Evolutionary conservation across 2,329 filamentous ascomycete species (phyloP).

Genomic region (Nectriaceae sp.): DNA sequence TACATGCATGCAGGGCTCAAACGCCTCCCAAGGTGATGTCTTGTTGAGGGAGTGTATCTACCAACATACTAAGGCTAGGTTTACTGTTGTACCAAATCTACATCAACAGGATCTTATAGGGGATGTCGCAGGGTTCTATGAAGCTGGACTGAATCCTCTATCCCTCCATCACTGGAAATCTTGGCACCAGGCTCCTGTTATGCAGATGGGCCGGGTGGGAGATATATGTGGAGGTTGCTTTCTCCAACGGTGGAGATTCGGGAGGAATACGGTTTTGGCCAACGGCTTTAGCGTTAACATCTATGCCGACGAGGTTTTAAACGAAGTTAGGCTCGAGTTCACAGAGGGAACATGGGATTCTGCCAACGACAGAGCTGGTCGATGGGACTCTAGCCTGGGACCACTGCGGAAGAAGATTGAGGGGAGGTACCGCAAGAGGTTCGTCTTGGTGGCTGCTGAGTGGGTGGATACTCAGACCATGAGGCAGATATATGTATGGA

Average conservation of each 20-base stretch:
- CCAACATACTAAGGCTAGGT: constrained; percentile 48
- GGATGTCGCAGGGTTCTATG: constrained; percentile 59
- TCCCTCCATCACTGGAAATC: constrained; percentile 63
- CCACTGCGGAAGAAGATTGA: constrained; percentile 42
- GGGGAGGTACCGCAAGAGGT: constrained; percentile 48
- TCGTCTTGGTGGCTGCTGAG: constrained; percentile 44
- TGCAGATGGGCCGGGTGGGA: constrained; percentile 46
- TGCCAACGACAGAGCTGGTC: constrained; percentile 32
- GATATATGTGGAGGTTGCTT: constrained; percentile 57
- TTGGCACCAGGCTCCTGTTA: constrained; percentile 52
- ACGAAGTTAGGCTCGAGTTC: constrained; percentile 39
- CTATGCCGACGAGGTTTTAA: constrained; percentile 40
- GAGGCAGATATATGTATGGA: constrained; percentile 53
- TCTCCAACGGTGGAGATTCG: constrained; percentile 53
- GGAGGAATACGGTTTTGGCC: constrained; percentile 47
- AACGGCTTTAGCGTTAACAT: constrained; percentile 58
- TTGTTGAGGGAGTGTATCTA: constrained; percentile 57
- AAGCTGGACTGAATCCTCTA: constrained; percentile 50
- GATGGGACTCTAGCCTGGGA: constrained; percentile 53
- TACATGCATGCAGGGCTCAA: constrained; percentile 40
- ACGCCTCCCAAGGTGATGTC: constrained; percentile 45
- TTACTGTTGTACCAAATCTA: constrained; percentile 54
- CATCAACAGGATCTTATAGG: constrained; percentile 56
- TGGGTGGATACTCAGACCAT: constrained; percentile 39
- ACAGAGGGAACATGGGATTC: constrained; percentile 54